Evolutionary conservation across 257 asterid genomes (phyloP).

Genomic region (Capsicum pubescens): DNA sequence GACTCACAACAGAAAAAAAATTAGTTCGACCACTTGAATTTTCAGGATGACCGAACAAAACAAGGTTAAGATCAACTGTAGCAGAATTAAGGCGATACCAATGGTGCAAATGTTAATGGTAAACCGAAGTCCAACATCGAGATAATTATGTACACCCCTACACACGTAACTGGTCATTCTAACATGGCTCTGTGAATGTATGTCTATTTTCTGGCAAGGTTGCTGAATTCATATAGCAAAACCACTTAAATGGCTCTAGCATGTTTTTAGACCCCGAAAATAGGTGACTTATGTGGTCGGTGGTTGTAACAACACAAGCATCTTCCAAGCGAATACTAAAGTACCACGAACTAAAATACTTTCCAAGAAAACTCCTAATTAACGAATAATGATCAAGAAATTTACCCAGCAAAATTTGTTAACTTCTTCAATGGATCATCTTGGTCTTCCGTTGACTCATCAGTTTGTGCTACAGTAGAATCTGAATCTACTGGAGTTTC

Average conservation of each 20-base stretch:
- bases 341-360: constrained; percentile 1
- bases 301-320: constrained; percentile 17
- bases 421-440: constrained; percentile 71
- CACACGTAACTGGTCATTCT: constrained; percentile 11
- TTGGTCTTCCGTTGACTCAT: constrained; percentile 57
- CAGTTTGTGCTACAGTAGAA: constrained; percentile 47
- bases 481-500: constrained; percentile 51
- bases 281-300: not conserved
- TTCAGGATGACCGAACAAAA: not conserved
- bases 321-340: constrained; percentile 8
- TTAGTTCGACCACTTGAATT: not conserved
- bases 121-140: not conserved
- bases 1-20: not conserved
- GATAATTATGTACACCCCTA: not conserved
- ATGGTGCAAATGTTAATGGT: not conserved
- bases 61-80: not conserved
- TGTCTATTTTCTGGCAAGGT: constrained; percentile 7
- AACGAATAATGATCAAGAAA: constrained; percentile 27
- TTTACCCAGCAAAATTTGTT: constrained; percentile 87
- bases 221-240: not conserved
- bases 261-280: not conserved
- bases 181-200: not conserved
- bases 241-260: not conserved
- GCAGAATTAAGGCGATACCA: not conserved
- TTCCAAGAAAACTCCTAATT: not conserved